Conservation (phyloP, 768 basidiomycete genomes). For the Termitomyces sp. region DNA sequence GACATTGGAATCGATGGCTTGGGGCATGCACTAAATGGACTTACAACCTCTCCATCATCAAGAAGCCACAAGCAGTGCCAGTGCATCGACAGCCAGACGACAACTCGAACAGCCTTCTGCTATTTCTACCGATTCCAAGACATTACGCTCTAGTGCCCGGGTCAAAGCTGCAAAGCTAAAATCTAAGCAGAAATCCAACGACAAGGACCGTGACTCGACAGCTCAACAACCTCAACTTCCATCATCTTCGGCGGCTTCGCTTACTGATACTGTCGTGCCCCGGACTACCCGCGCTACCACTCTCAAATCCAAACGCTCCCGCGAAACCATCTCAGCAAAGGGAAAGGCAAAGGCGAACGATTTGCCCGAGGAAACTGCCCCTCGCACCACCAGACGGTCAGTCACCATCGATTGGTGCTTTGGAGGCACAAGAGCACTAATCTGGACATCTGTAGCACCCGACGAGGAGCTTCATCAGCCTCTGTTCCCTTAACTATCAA, state of each 20-base stretch:
- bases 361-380: conserved; percentile 45
- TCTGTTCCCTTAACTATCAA: conserved; percentile 59
- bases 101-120: conserved; percentile 39
- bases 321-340: conserved; percentile 51
- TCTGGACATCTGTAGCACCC: conserved; percentile 44
- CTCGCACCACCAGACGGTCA: conserved; percentile 63
- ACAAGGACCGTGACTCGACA: conserved; percentile 51
- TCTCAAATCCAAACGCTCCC: conserved; percentile 49
- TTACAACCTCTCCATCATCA: conserved; percentile 70
- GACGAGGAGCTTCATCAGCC: conserved; percentile 49
- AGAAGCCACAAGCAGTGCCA: conserved; percentile 72
- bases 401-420: conserved; percentile 30
- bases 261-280: conserved; percentile 33
- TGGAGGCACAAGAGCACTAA: conserved; percentile 28
- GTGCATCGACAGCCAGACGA: conserved; percentile 42
- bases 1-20: conserved; percentile 75
- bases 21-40: conserved; percentile 90
- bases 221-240: conserved; percentile 28
- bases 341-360: conserved; percentile 70
- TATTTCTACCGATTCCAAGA: conserved; percentile 50
- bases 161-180: conserved; percentile 75
- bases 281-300: conserved; percentile 47
- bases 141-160: conserved; percentile 73
- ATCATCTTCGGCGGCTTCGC: conserved; percentile 30
- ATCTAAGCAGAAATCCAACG: conserved; percentile 59